Conservation (phyloP, 2,329 filamentous ascomycete genomes). For the Fusarium tupiense region DNA sequence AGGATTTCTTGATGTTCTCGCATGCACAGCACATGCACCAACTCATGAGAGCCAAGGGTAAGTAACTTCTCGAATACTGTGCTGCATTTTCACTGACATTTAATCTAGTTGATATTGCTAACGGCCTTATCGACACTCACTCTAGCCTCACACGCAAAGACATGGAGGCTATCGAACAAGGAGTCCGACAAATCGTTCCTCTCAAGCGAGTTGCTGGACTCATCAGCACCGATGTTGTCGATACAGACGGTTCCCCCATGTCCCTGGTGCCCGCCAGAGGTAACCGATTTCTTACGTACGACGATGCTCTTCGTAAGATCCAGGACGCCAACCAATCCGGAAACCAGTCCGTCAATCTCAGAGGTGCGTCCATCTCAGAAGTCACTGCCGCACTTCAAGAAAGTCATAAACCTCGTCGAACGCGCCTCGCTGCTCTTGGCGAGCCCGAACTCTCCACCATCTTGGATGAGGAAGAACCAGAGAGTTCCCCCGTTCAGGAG, state of each 20-base stretch:
- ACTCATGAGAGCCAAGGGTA: conserved; percentile 46
- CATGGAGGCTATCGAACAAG: conserved; percentile 10
- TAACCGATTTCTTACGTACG: conserved; percentile 40
- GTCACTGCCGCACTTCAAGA: conserved; percentile 32
- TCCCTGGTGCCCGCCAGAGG: conserved; percentile 30
- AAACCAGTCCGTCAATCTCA: conserved; percentile 37
- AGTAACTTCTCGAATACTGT: background rate
- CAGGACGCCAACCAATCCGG: conserved; percentile 33
- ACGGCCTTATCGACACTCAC: conserved; percentile 34
- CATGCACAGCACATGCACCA: conserved; percentile 16
- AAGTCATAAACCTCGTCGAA: conserved; percentile 36
- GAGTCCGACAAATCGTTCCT: conserved; percentile 35
- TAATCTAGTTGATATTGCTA: conserved; percentile 40
- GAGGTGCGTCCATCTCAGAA: conserved; percentile 42
- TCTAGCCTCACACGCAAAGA: conserved; percentile 19
- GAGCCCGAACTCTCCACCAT: conserved; percentile 42
- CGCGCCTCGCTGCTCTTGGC: conserved; percentile 37
- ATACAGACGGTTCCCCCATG: background rate
- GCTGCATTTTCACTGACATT: conserved; percentile 15
- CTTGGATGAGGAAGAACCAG: conserved; percentile 43
- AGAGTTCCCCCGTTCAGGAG: conserved; percentile 38
- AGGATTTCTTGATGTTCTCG: conserved; percentile 3
- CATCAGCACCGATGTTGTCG: conserved; percentile 15
- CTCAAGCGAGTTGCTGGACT: conserved; percentile 42
- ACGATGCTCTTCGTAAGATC: conserved; percentile 41